Base-by-base conservation (phyloP, 1,139 yeast species). In the Taphrina sp. region DNA sequence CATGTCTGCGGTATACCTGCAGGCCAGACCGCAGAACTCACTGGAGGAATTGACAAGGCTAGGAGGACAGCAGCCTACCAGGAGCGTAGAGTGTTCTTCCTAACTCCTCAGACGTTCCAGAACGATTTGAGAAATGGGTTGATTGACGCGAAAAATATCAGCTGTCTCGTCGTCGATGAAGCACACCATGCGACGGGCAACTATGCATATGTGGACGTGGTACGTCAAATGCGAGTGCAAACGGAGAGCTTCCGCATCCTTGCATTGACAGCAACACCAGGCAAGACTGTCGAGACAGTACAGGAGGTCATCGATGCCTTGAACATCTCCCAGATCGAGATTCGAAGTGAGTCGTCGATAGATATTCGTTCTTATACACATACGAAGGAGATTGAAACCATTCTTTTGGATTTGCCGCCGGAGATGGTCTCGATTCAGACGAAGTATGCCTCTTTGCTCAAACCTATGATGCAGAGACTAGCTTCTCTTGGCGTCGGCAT, bases 41-140 rank as follows among this genome's bases (percentile, higher is more conserved):
- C 92, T 45, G 96, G 94, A 62, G 66, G 66, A 3, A 39, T 56
- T 1, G 59, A 57, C n/a, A 81, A 82, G 63, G 71, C 81, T 1
- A 75, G 81, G 51, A 76, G 77, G 57, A 81, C 82, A 62, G 81
- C 78, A 28, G 81, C 87, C 14, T 94, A 97, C 96, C 72, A 74
- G 33, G 68, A 74, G 5, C 85, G 84, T 63, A 74, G 89, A 31
- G 89, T 94, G 0, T 87, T 94, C 65, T 94, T 94, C 69, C 82
- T 96, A 1, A 94, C 99, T 0, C 98, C 99, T 0, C 98, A 94
- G 66, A 95, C 92, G 10, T 92, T 92, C 1, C 96, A 88, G 61
- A 88, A 89, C 68, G 99, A 94, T 69, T 72, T 94, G 59, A 76
- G 79, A 38, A 72, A 80, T 34, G 96, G 96, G 0, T 72, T 80